phyloP scores from a whole-genome alignment of 257 asterid species.

The Jaltomata sinuosa region DNA sequence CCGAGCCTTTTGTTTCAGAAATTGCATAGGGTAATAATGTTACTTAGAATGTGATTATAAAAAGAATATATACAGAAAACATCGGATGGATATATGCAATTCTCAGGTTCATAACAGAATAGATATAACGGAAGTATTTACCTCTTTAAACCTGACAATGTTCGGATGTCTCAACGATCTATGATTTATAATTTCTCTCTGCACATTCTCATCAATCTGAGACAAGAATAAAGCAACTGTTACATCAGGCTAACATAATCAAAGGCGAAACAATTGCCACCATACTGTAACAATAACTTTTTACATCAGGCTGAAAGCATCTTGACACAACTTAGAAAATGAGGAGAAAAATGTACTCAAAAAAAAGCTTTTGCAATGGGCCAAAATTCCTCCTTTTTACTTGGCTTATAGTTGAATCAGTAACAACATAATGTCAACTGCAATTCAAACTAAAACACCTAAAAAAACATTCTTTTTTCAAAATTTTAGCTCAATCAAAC shows the following conservation, averaged over 20 bases:
- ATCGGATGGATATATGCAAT: neutral
- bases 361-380: neutral
- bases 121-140: constrained; percentile 7
- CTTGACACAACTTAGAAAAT: neutral
- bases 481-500: neutral
- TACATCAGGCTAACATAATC: neutral
- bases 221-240: neutral
- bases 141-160: constrained; percentile 87
- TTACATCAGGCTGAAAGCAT: neutral
- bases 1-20: neutral
- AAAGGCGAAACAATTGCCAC: neutral
- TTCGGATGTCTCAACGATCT: constrained; percentile 82
- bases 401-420: neutral
- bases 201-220: constrained; percentile 89
- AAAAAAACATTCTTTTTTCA: neutral
- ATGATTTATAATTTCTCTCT: constrained; percentile 89
- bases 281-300: neutral
- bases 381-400: neutral
- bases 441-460: neutral
- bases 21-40: neutral
- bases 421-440: neutral
- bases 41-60: neutral
- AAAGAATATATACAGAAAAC: neutral
- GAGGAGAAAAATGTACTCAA: neutral
- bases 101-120: neutral